A percentile compares a stretch with the other conserved stretches of the same genome.
Evolutionary conservation across 805 yeast genomes (phyloP).

Genomic region (Danielia reshetovae): DNA sequence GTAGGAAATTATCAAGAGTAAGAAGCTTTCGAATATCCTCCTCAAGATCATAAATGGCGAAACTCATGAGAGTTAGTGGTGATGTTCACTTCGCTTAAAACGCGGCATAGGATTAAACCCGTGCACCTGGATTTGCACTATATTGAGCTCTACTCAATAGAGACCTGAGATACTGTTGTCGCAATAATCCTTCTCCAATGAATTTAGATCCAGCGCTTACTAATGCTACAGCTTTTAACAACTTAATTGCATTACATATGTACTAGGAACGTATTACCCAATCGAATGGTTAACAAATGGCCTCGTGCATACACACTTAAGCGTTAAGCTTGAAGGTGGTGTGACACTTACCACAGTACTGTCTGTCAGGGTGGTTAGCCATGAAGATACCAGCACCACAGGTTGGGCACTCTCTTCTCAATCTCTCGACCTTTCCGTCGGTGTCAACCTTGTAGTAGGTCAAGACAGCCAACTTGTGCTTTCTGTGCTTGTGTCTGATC

Average conservation of each 20-base stretch:
- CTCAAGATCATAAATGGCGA: conserved; percentile 57
- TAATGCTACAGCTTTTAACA: too few relatives aligned
- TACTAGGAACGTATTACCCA: neutral
- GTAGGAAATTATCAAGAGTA: conserved; percentile 59
- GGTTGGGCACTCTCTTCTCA: conserved; percentile 95
- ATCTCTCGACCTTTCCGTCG: conserved; percentile 97
- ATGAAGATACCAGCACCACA: conserved; percentile 99
- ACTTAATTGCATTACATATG: neutral
- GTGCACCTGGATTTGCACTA: too few relatives aligned
- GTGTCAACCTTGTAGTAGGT: conserved; percentile 99
- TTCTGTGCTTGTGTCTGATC: conserved; percentile 99
- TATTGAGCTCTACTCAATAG: too few relatives aligned
- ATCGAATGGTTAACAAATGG: neutral
- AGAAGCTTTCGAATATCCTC: conserved; percentile 56
- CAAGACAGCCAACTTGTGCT: conserved; percentile 98
- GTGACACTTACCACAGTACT: conserved; percentile 99
- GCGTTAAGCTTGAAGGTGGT: conserved; percentile 65
- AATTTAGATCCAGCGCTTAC: too few relatives aligned
- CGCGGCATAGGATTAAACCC: too few relatives aligned
- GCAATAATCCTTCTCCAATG: too few relatives aligned
- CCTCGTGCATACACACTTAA: conserved; percentile 6
- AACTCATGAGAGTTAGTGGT: too few relatives aligned
- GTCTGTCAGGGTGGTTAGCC: conserved; percentile 99
- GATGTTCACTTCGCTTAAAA: too few relatives aligned
- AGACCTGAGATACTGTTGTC: too few relatives aligned